A percentile compares a stretch with the other conserved stretches of the same genome.
These are phyloP conservation scores for Suillus subalutaceus DNA, from an alignment of 768 basidiomycete species.

Conservation along the genomic window DNA sequence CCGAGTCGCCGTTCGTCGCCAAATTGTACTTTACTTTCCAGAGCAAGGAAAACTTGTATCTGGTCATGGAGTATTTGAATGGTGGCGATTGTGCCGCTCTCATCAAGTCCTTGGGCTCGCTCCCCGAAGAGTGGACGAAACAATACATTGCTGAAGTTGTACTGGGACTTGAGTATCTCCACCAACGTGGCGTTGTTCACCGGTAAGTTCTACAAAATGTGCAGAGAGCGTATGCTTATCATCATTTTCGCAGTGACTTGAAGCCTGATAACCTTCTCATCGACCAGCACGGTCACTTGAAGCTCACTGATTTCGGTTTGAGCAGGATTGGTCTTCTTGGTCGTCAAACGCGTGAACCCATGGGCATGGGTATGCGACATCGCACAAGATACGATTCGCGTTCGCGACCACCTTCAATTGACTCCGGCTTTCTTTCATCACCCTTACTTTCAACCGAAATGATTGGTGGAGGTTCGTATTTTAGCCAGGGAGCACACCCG, in stretches of 20 bases:
- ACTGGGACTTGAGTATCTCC: slow-evolving; percentile 94
- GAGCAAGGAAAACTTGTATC: slow-evolving; percentile 97
- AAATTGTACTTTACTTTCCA: slow-evolving; percentile 99
- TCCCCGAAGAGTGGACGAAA: slow-evolving; percentile 97
- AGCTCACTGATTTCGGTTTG: slow-evolving; percentile 97
- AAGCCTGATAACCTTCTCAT: slow-evolving; percentile 99
- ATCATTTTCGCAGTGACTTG: slow-evolving; percentile 64
- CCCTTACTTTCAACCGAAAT: slow-evolving; percentile 66
- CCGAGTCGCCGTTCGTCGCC: slow-evolving; percentile 96
- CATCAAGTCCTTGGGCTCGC: slow-evolving; percentile 90
- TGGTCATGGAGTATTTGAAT: slow-evolving; percentile 99
- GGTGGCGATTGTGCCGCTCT: slow-evolving; percentile 97
- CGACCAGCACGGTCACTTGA: slow-evolving; percentile 94
- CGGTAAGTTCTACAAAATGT: slow-evolving; percentile 58
- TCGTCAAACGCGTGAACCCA: slow-evolving; percentile 81
- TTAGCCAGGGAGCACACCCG: slow-evolving; percentile 65
- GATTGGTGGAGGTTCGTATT: slow-evolving; percentile 73
- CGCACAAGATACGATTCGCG: slow-evolving; percentile 65
- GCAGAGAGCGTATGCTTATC: not conserved
- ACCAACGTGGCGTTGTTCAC: slow-evolving; percentile 93
- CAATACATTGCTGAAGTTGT: slow-evolving; percentile 97
- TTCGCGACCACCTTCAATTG: slow-evolving; percentile 82
- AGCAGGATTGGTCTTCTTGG: slow-evolving; percentile 98
- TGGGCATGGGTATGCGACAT: slow-evolving; percentile 47
- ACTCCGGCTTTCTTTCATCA: slow-evolving; percentile 78